Percentiles rank a stretch among this genome's conserved stretches.
phyloP scores from a whole-genome alignment of 495 filamentous ascomycete genomes.

The Aspergillus cristatus region DNA sequence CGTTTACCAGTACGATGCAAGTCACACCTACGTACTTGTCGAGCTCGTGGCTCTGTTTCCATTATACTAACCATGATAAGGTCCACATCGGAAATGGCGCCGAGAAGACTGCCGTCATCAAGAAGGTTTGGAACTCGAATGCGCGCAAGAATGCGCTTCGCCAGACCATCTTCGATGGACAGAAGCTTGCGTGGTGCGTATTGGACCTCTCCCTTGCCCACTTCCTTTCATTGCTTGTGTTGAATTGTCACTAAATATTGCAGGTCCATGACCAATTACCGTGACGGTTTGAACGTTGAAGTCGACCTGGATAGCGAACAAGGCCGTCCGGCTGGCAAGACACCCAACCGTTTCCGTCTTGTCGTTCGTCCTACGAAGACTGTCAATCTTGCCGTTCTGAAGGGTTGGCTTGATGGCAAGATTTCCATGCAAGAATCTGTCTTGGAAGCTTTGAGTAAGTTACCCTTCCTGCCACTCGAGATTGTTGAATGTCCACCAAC shows the following conservation, averaged over 20 bases:
- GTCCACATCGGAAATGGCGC: slow-evolving; percentile 50
- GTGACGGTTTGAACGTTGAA: slow-evolving; percentile 29
- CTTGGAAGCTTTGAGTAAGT: slow-evolving; percentile 68
- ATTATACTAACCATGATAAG: slow-evolving; percentile 26
- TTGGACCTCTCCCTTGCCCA: not conserved
- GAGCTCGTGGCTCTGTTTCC: not conserved
- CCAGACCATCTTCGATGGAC: slow-evolving; percentile 67
- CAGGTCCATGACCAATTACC: slow-evolving; percentile 30
- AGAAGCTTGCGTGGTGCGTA: slow-evolving; percentile 67
- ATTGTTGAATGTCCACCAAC: slow-evolving; percentile 9
- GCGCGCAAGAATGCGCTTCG: slow-evolving; percentile 45
- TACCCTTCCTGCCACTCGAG: not conserved
- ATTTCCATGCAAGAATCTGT: slow-evolving; percentile 51
- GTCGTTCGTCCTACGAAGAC: slow-evolving; percentile 47
- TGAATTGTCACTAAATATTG: slow-evolving; percentile 1
- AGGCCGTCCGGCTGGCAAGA: slow-evolving; percentile 22
- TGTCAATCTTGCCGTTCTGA: slow-evolving; percentile 56
- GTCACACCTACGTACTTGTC: slow-evolving; percentile 19
- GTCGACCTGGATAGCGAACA: slow-evolving; percentile 62
- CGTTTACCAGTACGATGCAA: slow-evolving; percentile 82
- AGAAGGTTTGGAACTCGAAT: slow-evolving; percentile 63
- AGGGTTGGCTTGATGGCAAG: slow-evolving; percentile 52
- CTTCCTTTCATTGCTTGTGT: no score
- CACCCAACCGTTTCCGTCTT: slow-evolving; percentile 44
- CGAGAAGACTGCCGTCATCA: slow-evolving; percentile 55